Base-by-base conservation (phyloP, 768 basidiomycete species). In the Imleria badia region DNA sequence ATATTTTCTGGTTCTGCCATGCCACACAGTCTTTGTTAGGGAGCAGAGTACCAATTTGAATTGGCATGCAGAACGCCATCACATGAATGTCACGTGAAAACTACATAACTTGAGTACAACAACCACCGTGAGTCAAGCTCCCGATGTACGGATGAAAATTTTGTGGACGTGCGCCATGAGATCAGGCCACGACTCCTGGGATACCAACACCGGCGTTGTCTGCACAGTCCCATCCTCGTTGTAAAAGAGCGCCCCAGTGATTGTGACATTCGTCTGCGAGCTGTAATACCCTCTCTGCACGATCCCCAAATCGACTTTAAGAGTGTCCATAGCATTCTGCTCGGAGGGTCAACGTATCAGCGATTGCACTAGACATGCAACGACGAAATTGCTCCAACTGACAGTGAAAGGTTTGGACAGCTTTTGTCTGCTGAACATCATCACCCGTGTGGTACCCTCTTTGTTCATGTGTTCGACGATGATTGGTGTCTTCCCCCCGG, bases 51-150 rank as follows among this genome's bases (percentile, higher is more conserved):
- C 13, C 36, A 22, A n/a, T 48, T 35, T 7, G 12, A n/a, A 10
- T n/a, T n/a, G n/a, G n/a, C n/a, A n/a, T n/a, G n/a, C n/a, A 13
- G 14, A 29, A 53, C 62, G 65, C 62, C 20, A 43, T 58, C 66
- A 66, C 66, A 60, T 56, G 66, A 7, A 30, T 22, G 6, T 56
- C 64, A 65, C 60, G 60, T 61, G 53, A n/a, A 30, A 17, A 5
- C 2, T 13, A n/a, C n/a, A n/a, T n/a, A n/a, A n/a, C n/a, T n/a
- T n/a, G n/a, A n/a, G n/a, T n/a, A n/a, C n/a, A n/a, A n/a, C n/a
- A n/a, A n/a, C n/a, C n/a, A n/a, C n/a, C n/a, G n/a, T n/a, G n/a
- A n/a, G n/a, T n/a, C n/a, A n/a, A n/a, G n/a, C n/a, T n/a, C n/a
- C n/a, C n/a, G 40, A 20, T 31, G 44, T 38, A 23, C 41, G 55